Evolutionary conservation across 306 rosid species (phyloP), one percentile per base, ranked within the genome.

Genomic region (Lotus japonicus): DNA sequence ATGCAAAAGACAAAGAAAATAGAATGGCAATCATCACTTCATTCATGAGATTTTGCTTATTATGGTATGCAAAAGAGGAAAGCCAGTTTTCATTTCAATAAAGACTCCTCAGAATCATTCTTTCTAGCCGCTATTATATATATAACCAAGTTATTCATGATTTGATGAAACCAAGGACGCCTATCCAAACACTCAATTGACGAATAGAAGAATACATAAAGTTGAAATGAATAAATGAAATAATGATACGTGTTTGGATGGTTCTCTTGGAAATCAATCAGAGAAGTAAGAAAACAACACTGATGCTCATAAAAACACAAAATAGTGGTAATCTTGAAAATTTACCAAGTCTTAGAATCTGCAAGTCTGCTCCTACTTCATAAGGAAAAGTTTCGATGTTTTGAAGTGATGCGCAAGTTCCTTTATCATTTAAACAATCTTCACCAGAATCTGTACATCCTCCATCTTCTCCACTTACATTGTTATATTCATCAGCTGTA

Each of bases 311-410:
- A 15, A 12, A 45, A 61, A 46, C 39, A 46, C 48, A 69, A 49
- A 77, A 68, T 74, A 62, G 43, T 72, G 15, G 45, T 38, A 45
- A 36, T 14, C 43, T 46, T 60, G 65, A 78, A 53, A 65, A 72
- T 31, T 77, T 92, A 85, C 98, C 98, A 6, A 90, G 86, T 83
- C 80, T 85, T 79, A 84, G 68, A 77, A 94, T 87, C 86, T 81
- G 78, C 78, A 94, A 67, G 73, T 86, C 97, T n/a, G n/a, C n/a
- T 77, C 95, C 96, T 12, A 85, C 70, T 73, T 79, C 82, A 74
- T 77, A 88, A 11, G 96, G 95, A 81, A 83, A 80, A 69, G 83
- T 70, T 73, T 81, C 76, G 69, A 70, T 78, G 70, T 66, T 76
- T 74, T 81, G 81, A 54, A 56, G 35, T 45, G 80, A 48, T 53